Conservation (phyloP, 164 flowering plant genomes). For the Hamamelis virginiana region DNA sequence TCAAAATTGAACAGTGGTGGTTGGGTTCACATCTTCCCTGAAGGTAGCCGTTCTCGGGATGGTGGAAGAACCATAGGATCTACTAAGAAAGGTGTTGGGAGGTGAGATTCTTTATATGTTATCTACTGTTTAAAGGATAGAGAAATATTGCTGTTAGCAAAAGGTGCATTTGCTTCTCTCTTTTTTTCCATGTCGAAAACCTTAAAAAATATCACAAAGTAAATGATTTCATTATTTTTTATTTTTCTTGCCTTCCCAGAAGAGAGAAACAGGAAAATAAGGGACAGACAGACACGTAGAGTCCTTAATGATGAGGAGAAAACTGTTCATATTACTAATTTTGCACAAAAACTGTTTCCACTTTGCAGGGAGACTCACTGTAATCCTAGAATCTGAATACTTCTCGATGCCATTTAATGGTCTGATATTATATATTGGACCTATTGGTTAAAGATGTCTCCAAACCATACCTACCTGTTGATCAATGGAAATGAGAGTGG, state of each 20-base stretch:
- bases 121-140: background rate
- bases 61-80: slow-evolving; percentile 89
- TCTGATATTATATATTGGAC: background rate
- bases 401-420: background rate
- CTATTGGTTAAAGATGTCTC: too few relatives aligned
- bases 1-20: slow-evolving; percentile 83
- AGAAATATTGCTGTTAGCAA: background rate
- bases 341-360: background rate
- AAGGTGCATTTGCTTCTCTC: background rate
- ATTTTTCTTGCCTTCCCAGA: background rate
- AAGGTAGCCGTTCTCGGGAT: slow-evolving; percentile 97
- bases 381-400: background rate
- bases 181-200: background rate
- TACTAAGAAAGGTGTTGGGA: slow-evolving; percentile 90
- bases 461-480: too few relatives aligned
- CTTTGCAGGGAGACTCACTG: background rate
- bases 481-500: too few relatives aligned
- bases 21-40: slow-evolving; percentile 99
- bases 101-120: slow-evolving; percentile 38
- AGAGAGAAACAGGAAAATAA: background rate
- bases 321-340: background rate
- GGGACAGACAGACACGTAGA: background rate
- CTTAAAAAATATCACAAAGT: background rate
- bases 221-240: background rate
- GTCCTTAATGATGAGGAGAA: background rate